phyloP scores from a whole-genome alignment of 2,329 filamentous ascomycete genomes.

The Rhynchosporium graminicola region DNA sequence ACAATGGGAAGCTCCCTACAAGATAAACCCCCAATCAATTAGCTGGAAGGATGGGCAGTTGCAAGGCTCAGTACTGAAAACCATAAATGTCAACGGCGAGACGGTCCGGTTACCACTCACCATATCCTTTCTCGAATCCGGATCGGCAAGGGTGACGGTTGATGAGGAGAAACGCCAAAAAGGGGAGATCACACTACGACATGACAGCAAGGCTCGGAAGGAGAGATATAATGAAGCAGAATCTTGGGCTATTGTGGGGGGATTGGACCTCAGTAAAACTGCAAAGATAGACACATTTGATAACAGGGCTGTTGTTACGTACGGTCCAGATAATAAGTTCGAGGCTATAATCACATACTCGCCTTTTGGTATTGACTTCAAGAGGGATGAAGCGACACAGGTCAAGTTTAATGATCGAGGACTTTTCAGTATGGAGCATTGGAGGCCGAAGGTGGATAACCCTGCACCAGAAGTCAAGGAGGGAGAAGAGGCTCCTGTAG shows the following conservation, averaged over 20 bases:
- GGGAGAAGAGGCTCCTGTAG: conserved; percentile 43
- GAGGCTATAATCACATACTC: conserved; percentile 81
- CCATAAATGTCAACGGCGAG: conserved; percentile 63
- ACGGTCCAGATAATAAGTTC: conserved; percentile 73
- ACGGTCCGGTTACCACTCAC: conserved; percentile 79
- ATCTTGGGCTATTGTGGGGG: conserved; percentile 83
- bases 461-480: conserved; percentile 40
- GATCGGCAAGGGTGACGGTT: conserved; percentile 80
- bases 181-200: conserved; percentile 83
- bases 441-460: conserved; percentile 80
- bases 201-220: conserved; percentile 82
- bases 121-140: conserved; percentile 86
- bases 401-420: conserved; percentile 90
- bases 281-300: conserved; percentile 65
- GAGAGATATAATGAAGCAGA: conserved; percentile 93
- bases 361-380: conserved; percentile 85
- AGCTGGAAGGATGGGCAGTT: conserved; percentile 79
- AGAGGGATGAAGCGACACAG: conserved; percentile 77
- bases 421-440: conserved; percentile 91
- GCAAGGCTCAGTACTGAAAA: conserved; percentile 80
- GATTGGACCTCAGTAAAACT: conserved; percentile 69
- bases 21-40: conserved; percentile 69
- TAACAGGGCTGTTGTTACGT: conserved; percentile 71
- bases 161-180: conserved; percentile 91
- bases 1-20: conserved; percentile 79